phyloP scores from a whole-genome alignment of 768 basidiomycete species.

The Rhodosporidiobolus sp. region DNA sequence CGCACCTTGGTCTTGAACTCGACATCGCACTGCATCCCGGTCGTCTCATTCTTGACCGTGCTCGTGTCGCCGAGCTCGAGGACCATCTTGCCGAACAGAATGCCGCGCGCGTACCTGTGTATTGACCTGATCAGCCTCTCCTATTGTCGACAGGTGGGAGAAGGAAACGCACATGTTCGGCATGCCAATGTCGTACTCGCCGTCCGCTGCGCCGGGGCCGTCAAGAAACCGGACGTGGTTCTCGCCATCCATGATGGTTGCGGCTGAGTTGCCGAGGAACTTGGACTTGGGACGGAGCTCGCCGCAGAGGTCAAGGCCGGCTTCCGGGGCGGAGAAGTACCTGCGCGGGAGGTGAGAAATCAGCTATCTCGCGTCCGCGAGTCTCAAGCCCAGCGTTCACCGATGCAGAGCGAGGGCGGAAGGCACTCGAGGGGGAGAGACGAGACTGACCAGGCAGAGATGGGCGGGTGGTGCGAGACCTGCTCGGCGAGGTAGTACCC shows the following conservation, averaged over 20 bases:
- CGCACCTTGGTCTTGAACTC: conserved; percentile 96
- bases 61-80: conserved; percentile 90
- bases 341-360: conserved; percentile 56
- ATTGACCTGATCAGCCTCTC: neutral
- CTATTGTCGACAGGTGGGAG: neutral
- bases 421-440: neutral
- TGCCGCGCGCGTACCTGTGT: conserved; percentile 50
- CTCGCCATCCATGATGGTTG: conserved; percentile 80
- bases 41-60: conserved; percentile 74
- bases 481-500: conserved; percentile 97
- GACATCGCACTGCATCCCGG: conserved; percentile 70
- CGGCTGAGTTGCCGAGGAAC: conserved; percentile 94
- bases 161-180: conserved; percentile 79
- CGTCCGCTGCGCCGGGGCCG: conserved; percentile 29
- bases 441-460: conserved; percentile 49
- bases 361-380: conserved; percentile 63
- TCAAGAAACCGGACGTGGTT: conserved; percentile 59
- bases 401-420: conserved; percentile 18
- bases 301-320: conserved; percentile 79
- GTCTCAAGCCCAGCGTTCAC: conserved; percentile 54
- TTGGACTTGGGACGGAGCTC: conserved; percentile 93
- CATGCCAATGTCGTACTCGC: conserved; percentile 88
- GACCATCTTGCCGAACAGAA: conserved; percentile 68
- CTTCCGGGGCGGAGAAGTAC: conserved; percentile 80
- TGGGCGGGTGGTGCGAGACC: conserved; percentile 92